Percentiles rank a stretch among this genome's conserved stretches.
Evolutionary conservation across 768 basidiomycete genomes (phyloP).

Genomic region (Phlebiopsis gigantea): DNA sequence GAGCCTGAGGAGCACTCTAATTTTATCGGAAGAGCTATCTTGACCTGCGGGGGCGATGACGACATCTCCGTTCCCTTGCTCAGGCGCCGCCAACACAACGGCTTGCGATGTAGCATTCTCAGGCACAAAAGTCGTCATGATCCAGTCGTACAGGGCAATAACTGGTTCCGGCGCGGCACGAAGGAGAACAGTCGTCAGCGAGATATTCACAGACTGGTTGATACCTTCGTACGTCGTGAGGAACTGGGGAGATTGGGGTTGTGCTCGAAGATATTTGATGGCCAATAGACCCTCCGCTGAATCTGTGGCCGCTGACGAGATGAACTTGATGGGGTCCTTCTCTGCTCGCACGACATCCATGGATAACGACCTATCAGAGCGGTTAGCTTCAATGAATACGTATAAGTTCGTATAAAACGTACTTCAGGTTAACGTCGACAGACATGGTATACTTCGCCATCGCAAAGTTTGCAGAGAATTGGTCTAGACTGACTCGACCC

Average conservation of each 20-base stretch:
- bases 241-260: slow-evolving; percentile 85
- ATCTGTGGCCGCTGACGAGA: slow-evolving; percentile 51
- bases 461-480: slow-evolving; percentile 70
- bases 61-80: not conserved
- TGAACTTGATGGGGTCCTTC: slow-evolving; percentile 50
- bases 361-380: slow-evolving; percentile 54
- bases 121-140: slow-evolving; percentile 94
- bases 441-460: slow-evolving; percentile 83
- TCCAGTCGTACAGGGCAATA: slow-evolving; percentile 87
- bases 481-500: slow-evolving; percentile 73
- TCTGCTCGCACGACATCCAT: slow-evolving; percentile 66
- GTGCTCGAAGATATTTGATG: slow-evolving; percentile 74
- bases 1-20: slow-evolving; percentile 77
- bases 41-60: not conserved
- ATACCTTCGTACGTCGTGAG: slow-evolving; percentile 72
- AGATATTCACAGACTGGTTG: slow-evolving; percentile 83
- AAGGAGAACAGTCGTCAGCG: slow-evolving; percentile 87
- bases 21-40: slow-evolving; percentile 38
- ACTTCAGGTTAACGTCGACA: slow-evolving; percentile 80
- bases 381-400: not conserved
- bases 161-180: slow-evolving; percentile 87
- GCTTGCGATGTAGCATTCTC: not conserved
- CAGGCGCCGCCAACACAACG: not conserved
- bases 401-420: slow-evolving; percentile 11
- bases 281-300: slow-evolving; percentile 62